Evolutionary conservation across 257 asterid species (phyloP).

Genomic region (Solanum gandarillasii): DNA sequence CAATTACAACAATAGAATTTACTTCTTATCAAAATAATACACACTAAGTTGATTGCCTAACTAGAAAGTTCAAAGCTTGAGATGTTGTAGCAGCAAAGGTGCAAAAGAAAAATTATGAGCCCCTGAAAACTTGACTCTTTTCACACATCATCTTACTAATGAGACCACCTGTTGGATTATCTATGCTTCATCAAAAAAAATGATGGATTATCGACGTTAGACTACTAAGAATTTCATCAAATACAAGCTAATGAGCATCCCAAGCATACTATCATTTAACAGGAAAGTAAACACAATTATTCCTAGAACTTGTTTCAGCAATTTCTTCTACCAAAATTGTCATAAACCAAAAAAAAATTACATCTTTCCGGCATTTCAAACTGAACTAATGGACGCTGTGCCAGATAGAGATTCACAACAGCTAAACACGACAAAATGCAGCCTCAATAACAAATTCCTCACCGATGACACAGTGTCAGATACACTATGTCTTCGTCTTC

Average conservation of each 20-base stretch:
- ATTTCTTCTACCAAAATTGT: neutral
- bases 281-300: neutral
- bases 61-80: neutral
- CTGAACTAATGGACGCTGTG: neutral
- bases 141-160: neutral
- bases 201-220: neutral
- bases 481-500: constrained; percentile 34
- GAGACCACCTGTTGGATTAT: neutral
- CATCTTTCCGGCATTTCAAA: neutral
- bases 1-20: neutral
- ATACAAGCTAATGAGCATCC: neutral
- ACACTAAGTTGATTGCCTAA: neutral
- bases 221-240: neutral
- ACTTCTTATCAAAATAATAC: neutral
- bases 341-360: neutral
- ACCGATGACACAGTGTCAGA: neutral
- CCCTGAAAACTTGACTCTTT: neutral
- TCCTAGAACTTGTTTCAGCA: neutral
- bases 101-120: neutral
- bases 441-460: neutral
- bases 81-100: neutral
- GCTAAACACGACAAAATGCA: neutral
- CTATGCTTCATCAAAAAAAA: neutral
- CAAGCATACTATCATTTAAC: neutral
- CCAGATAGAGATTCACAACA: neutral